phyloP scores from a whole-genome alignment of 768 basidiomycete species.

The Kwoniella europaea region DNA sequence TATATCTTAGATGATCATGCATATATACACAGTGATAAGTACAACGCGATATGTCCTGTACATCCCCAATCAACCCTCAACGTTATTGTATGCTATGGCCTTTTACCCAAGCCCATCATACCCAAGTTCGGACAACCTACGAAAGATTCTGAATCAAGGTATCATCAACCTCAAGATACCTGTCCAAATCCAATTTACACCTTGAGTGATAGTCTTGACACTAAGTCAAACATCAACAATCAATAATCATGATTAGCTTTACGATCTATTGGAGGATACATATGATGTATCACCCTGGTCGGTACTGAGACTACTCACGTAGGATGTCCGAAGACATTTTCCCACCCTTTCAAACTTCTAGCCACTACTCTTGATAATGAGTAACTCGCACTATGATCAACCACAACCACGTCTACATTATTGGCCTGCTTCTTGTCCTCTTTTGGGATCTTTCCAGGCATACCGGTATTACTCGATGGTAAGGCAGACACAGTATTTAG shows the following conservation, averaged over 20 bases:
- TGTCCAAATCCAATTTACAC: conserved; percentile 35
- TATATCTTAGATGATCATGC: too few relatives aligned
- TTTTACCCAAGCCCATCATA: background rate
- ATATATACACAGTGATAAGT: too few relatives aligned
- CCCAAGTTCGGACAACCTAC: too few relatives aligned
- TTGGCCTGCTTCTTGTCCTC: background rate
- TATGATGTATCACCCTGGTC: background rate
- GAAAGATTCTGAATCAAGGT: background rate
- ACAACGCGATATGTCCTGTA: too few relatives aligned
- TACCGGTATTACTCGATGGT: background rate
- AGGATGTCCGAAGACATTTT: conserved; percentile 32
- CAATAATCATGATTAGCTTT: too few relatives aligned
- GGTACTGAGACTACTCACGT: conserved; percentile 30
- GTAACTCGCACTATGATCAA: background rate
- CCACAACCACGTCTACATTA: background rate
- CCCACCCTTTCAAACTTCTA: conserved; percentile 25
- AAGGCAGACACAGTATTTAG: background rate
- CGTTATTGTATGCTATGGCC: too few relatives aligned
- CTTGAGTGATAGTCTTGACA: conserved; percentile 13
- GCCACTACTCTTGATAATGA: conserved; percentile 33
- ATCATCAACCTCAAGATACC: conserved; percentile 28
- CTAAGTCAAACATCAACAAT: conserved; percentile 5
- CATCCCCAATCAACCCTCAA: too few relatives aligned
- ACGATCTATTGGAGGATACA: too few relatives aligned
- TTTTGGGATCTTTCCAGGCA: background rate